Conservation (phyloP, 2,329 filamentous ascomycete genomes). For the Fusarium sacchari region DNA sequence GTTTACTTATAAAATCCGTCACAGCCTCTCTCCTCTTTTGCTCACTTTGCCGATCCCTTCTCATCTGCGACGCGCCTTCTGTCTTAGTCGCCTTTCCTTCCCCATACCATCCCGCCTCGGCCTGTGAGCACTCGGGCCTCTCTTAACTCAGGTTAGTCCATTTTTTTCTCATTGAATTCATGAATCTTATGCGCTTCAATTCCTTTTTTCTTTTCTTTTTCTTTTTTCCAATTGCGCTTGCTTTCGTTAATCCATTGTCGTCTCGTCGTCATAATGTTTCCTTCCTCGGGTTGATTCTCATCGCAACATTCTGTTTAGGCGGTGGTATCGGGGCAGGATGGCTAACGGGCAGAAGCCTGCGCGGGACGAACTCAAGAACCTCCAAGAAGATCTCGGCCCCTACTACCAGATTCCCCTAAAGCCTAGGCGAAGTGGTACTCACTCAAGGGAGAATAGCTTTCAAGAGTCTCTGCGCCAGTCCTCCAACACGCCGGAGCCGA, state of each 20-base stretch:
- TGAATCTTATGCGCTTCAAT: conserved; percentile 12
- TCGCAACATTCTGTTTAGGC: conserved; percentile 45
- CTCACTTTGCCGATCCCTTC: conserved; percentile 26
- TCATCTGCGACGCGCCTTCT: conserved; percentile 29
- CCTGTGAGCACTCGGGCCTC: conserved; percentile 31
- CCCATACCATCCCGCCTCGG: conserved; percentile 40
- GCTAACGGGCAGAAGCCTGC: conserved; percentile 49
- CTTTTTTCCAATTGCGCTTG: not conserved
- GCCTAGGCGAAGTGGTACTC: conserved; percentile 38
- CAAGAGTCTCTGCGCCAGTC: conserved; percentile 37
- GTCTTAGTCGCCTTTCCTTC: conserved; percentile 37
- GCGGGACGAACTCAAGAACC: conserved; percentile 48
- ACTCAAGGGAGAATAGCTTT: conserved; percentile 39
- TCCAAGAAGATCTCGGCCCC: conserved; percentile 49
- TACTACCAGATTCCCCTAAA: conserved; percentile 45
- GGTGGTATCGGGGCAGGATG: conserved; percentile 46
- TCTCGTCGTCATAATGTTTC: conserved; percentile 26
- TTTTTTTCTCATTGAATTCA: conserved; percentile 6
- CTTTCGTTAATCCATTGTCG: not conserved
- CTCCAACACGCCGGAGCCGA: conserved; percentile 41
- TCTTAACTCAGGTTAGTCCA: conserved; percentile 34
- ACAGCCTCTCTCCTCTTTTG: not conserved
- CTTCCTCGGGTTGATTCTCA: conserved; percentile 45
- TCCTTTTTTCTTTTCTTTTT: too few relatives aligned
- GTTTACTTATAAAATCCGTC: not conserved